Evolutionary conservation across 768 basidiomycete species (phyloP).

Genomic region (Phlebiopsis gigantea): DNA sequence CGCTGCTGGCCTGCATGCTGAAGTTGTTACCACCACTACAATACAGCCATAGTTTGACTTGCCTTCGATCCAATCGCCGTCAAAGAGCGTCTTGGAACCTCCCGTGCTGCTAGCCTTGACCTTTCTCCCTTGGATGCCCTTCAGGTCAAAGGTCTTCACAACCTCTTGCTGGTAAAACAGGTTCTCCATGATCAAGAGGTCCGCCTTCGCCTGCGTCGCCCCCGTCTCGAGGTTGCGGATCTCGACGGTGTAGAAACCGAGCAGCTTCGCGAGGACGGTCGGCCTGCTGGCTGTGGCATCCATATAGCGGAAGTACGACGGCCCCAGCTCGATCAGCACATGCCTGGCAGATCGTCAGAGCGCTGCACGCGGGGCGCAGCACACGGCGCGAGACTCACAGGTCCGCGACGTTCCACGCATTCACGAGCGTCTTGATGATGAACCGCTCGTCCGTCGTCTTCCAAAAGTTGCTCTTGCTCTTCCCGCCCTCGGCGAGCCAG

Average conservation of each 20-base stretch:
- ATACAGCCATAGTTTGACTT: neutral
- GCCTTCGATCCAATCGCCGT: slow-evolving; percentile 86
- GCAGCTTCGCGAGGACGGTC: slow-evolving; percentile 70
- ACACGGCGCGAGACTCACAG: slow-evolving; percentile 41
- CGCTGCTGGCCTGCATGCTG: slow-evolving; percentile 53
- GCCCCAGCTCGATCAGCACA: slow-evolving; percentile 70
- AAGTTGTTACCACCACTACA: neutral
- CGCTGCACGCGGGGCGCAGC: neutral
- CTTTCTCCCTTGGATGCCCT: slow-evolving; percentile 76
- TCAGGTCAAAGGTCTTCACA: slow-evolving; percentile 71
- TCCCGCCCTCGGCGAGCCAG: slow-evolving; percentile 77
- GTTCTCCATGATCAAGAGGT: slow-evolving; percentile 84
- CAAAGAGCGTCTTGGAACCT: slow-evolving; percentile 59
- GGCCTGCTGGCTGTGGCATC: slow-evolving; percentile 61
- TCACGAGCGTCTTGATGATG: slow-evolving; percentile 81
- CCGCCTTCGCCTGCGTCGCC: slow-evolving; percentile 57
- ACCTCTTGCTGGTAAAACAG: slow-evolving; percentile 69
- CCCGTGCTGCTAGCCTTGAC: slow-evolving; percentile 40
- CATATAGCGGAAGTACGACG: slow-evolving; percentile 77
- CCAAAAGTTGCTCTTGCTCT: slow-evolving; percentile 79
- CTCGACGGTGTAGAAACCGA: slow-evolving; percentile 80
- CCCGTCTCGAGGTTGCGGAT: slow-evolving; percentile 70
- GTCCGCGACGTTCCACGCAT: slow-evolving; percentile 85
- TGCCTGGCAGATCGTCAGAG: slow-evolving; percentile 39
- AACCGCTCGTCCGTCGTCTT: slow-evolving; percentile 73